Evolutionary conservation across 83 land plant species (phyloP), one percentile per base, ranked within the genome.

Genomic region (Isoetes engelmannii): DNA sequence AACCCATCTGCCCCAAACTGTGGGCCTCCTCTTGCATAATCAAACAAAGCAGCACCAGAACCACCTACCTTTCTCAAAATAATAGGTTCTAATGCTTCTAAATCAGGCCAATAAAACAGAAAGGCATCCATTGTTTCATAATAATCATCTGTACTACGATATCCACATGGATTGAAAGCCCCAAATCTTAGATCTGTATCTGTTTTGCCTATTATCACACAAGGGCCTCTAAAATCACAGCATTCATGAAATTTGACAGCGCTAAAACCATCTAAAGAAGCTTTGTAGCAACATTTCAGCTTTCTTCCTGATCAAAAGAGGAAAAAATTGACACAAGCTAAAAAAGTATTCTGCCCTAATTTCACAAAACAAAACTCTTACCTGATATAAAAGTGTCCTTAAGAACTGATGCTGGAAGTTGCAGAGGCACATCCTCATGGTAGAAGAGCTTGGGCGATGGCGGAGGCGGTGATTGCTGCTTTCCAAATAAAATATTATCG

Each of bases 1-100:
- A 87, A 70, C 70, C 92, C 96, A 68, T 90, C 96, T 10, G 96
- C 86, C 6, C 96, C 92, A 72, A 90, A 90, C 69, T 90, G 96
- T 0, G 94, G 94, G 21, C 94, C 94, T 13, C 94, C 94, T 57
- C 94, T 73, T 5, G 88, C 87, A 68, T 89, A 86, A 53, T 89
- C 94, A 53, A 90, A 90, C 9, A 87, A 76, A 0, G 96, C 96
- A 8, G 96, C 96, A 12, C 96, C 96, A 65, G 88, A 82, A 1
- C 96, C 96, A 4, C 96, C 96, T 0, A 90, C 79, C 50, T 90
- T 87, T 9, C 79, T 77, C n/a, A 90, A 72, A n/a, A 78, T 61
- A 19, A 85, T 69, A 10, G 86, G 86, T 61, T 43, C 46, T 17
- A 48, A 15, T 10, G 3, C 66, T 44, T 72, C 37, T 5, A 51